Conservation (phyloP, 2,329 filamentous ascomycete species). For the Trichoderma lentiforme region DNA sequence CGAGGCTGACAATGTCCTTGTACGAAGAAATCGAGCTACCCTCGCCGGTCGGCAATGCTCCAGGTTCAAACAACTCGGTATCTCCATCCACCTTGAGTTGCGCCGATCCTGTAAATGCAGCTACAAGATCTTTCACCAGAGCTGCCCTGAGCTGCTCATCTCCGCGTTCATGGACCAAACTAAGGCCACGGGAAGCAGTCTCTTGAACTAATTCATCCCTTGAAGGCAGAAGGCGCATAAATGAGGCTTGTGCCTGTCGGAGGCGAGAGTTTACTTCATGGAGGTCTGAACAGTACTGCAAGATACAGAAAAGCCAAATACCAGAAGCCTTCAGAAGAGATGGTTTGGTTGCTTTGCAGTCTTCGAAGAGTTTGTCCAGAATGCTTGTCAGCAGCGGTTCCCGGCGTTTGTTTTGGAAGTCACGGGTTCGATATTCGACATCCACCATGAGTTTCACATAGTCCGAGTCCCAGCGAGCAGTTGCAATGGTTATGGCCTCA, state of each 20-base stretch:
- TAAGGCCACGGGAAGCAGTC: slow-evolving; percentile 83
- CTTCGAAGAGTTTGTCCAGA: slow-evolving; percentile 69
- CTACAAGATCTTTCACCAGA: slow-evolving; percentile 81
- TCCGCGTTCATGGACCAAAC: slow-evolving; percentile 92
- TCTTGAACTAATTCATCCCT: slow-evolving; percentile 95
- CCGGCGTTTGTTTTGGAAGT: slow-evolving; percentile 39
- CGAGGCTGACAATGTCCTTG: slow-evolving; percentile 92
- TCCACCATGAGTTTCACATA: slow-evolving; percentile 73
- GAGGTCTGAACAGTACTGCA: slow-evolving; percentile 86
- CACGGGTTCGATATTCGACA: slow-evolving; percentile 53
- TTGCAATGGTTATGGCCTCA: slow-evolving; percentile 76
- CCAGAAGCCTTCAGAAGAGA: slow-evolving; percentile 86
- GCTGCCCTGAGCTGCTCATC: slow-evolving; percentile 76
- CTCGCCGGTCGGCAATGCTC: slow-evolving; percentile 84
- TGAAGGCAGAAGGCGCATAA: slow-evolving; percentile 82
- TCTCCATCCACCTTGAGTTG: slow-evolving; percentile 82
- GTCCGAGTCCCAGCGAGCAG: slow-evolving; percentile 79
- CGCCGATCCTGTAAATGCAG: slow-evolving; percentile 78
- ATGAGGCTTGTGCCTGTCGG: slow-evolving; percentile 77
- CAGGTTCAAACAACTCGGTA: slow-evolving; percentile 90
- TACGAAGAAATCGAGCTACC: slow-evolving; percentile 90
- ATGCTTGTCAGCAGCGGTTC: slow-evolving; percentile 48
- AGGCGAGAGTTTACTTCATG: slow-evolving; percentile 69
- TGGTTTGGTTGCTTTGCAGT: slow-evolving; percentile 83
- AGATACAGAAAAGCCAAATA: slow-evolving; percentile 89